Conservation (phyloP, 2,329 filamentous ascomycete genomes). For the Trichophyton equinum region DNA sequence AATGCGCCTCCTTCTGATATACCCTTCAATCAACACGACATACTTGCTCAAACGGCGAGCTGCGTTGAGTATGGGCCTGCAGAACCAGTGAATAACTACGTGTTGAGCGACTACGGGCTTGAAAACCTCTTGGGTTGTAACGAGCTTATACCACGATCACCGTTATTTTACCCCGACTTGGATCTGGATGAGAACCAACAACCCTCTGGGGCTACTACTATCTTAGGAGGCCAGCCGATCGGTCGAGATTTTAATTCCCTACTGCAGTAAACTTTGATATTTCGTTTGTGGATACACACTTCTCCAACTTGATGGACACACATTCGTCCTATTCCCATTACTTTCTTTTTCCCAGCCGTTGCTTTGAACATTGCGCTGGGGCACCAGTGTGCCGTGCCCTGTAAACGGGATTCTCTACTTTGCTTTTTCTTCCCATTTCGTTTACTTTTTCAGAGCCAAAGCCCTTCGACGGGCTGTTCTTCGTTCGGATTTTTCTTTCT, state of each 20-base stretch:
- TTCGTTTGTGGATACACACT: constrained; percentile 1
- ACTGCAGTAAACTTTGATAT: constrained; percentile 1
- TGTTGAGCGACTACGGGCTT: constrained; percentile 16
- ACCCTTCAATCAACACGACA: neutral
- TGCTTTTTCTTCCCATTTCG: neutral
- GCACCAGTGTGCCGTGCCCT: neutral
- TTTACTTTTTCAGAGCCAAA: neutral
- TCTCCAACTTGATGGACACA: neutral
- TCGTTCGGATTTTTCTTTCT: neutral
- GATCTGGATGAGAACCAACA: constrained; percentile 13
- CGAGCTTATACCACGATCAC: constrained; percentile 16
- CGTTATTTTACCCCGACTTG: constrained; percentile 21
- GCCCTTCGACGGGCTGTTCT: neutral
- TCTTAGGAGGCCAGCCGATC: constrained; percentile 8
- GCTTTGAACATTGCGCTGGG: neutral
- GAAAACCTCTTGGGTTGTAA: constrained; percentile 21
- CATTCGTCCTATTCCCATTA: neutral
- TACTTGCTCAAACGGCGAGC: constrained; percentile 1
- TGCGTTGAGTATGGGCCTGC: constrained; percentile 5
- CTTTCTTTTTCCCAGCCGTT: constrained; percentile 1
- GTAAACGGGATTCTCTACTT: neutral
- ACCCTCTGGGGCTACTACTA: constrained; percentile 6
- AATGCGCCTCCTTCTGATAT: constrained; percentile 6
- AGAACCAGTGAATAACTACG: constrained; percentile 7
- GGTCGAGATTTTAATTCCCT: constrained; percentile 11